Evolutionary conservation across 805 yeast genomes (phyloP).

Genomic region (Ogataea pignaliae): DNA sequence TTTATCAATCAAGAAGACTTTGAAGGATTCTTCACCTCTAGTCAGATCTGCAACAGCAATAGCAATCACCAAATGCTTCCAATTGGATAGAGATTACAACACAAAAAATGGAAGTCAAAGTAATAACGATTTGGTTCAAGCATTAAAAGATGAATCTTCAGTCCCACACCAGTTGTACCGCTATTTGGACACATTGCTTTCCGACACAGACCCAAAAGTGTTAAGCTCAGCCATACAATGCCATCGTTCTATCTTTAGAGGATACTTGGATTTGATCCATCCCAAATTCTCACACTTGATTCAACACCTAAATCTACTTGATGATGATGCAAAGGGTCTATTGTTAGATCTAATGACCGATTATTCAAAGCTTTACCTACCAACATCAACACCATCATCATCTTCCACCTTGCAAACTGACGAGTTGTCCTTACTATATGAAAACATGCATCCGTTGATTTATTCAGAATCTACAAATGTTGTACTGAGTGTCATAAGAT

Average conservation of each 20-base stretch:
- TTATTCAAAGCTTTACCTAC: conserved; percentile 60
- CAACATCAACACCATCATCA: conserved; percentile 38
- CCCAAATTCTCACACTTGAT: conserved; percentile 51
- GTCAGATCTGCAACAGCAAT: conserved; percentile 80
- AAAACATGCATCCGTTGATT: conserved; percentile 41
- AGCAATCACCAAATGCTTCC: conserved; percentile 58
- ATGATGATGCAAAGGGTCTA: conserved; percentile 65
- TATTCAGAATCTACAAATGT: conserved; percentile 56
- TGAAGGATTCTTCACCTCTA: conserved; percentile 65
- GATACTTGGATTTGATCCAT: conserved; percentile 64
- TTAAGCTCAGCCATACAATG: conserved; percentile 64
- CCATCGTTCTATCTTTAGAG: conserved; percentile 48
- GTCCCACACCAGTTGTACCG: conserved; percentile 47
- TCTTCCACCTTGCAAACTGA: conserved; percentile 33
- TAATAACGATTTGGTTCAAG: neutral
- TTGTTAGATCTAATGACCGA: conserved; percentile 60
- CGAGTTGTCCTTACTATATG: conserved; percentile 55
- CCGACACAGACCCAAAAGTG: conserved; percentile 65
- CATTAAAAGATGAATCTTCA: conserved; percentile 27
- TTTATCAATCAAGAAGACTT: conserved; percentile 64
- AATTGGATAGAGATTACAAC: conserved; percentile 28
- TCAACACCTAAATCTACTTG: conserved; percentile 44
- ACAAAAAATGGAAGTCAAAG: conserved; percentile 4
- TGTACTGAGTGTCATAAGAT: conserved; percentile 53
- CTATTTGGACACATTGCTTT: conserved; percentile 47